These are phyloP conservation scores for Odontarrhena argentea DNA, from an alignment of 345 rosid genomes.

Conservation along the genomic window DNA sequence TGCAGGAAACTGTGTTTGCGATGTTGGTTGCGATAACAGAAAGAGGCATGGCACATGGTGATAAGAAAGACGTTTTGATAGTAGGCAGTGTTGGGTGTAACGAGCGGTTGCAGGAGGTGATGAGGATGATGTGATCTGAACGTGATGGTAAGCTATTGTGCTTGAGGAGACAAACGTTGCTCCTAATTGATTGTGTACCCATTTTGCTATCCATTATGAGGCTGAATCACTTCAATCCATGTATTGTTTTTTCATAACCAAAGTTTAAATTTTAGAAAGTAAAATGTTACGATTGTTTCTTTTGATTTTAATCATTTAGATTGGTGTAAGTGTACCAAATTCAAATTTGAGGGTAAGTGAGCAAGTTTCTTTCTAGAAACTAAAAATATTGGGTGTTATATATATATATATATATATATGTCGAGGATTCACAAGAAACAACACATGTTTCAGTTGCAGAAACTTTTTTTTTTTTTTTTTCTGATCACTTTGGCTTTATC, in stretches of 20 bases:
- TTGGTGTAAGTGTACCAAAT: constrained; percentile 4
- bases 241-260: not conserved
- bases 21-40: constrained; percentile 98
- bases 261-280: not conserved
- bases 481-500: too few species aligned
- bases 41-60: constrained; percentile 97
- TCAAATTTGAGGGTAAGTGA: constrained; percentile 5
- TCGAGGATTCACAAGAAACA: too few species aligned
- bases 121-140: constrained; percentile 88
- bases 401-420: too few species aligned
- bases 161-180: constrained; percentile 13
- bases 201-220: constrained; percentile 1
- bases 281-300: not conserved
- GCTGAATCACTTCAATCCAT: not conserved
- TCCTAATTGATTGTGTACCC: constrained; percentile 2
- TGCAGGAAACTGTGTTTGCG: constrained; percentile 83
- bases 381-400: too few species aligned
- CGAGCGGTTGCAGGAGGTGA: constrained; percentile 92
- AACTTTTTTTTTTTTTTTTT: too few species aligned
- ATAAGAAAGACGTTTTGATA: constrained; percentile 83
- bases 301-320: constrained; percentile 6
- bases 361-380: constrained; percentile 6
- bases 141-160: constrained; percentile 69
- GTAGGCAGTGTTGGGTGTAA: constrained; percentile 98
- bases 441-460: too few species aligned